Percentiles rank a stretch among this genome's conserved stretches.
Conservation (phyloP, 306 rosid genomes). For the Delonix regia region DNA sequence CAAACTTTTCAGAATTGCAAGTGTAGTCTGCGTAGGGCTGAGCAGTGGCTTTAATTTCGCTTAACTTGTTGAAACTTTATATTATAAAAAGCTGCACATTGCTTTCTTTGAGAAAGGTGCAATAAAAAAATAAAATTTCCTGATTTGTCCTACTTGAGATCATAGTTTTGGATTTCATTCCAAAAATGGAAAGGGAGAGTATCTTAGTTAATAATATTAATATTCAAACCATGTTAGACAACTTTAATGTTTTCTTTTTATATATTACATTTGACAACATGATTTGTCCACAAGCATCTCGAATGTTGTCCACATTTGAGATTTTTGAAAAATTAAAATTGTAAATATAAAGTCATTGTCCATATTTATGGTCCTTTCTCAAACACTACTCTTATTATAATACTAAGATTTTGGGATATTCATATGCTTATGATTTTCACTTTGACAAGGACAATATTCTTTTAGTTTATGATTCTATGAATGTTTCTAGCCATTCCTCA, state of each 20-base stretch:
- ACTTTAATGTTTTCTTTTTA: constrained; percentile 19
- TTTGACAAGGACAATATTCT: constrained; percentile 14
- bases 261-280: constrained; percentile 28
- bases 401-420: not conserved
- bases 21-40: too few species aligned
- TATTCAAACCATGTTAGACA: not conserved
- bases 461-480: not conserved
- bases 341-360: constrained; percentile 19
- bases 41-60: too few species aligned
- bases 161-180: constrained; percentile 34
- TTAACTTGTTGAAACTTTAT: too few species aligned
- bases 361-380: constrained; percentile 23
- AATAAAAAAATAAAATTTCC: not conserved
- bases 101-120: not conserved
- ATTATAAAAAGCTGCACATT: not conserved
- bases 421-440: not conserved
- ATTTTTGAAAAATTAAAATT: constrained; percentile 21
- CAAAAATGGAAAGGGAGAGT: constrained; percentile 31
- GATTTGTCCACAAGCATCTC: constrained; percentile 25
- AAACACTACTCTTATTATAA: not conserved
- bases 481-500: not conserved
- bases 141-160: constrained; percentile 36
- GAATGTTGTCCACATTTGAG: constrained; percentile 16
- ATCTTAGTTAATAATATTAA: constrained; percentile 1
- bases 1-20: too few species aligned